phyloP scores from a whole-genome alignment of 2,329 filamentous ascomycete genomes.

The Lachnellula subtilissima region DNA sequence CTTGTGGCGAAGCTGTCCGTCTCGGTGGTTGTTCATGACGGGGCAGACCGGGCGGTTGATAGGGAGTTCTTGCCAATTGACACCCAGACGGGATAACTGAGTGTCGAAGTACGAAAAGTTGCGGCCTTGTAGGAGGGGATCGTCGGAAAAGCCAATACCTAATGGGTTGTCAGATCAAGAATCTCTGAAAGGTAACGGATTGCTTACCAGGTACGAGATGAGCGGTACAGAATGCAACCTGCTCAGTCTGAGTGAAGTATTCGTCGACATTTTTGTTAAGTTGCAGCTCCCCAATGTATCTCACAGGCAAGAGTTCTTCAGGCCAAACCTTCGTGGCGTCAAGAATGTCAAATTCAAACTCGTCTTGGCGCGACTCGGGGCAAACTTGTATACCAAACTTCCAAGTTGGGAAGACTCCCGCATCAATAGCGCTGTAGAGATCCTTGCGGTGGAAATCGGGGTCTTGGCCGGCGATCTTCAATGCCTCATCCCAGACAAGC shows the following conservation, averaged over 20 bases:
- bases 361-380: constrained; percentile 63
- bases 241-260: constrained; percentile 78
- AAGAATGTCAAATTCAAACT: constrained; percentile 81
- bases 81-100: constrained; percentile 64
- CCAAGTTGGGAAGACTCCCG: constrained; percentile 68
- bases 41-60: constrained; percentile 73
- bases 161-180: neutral
- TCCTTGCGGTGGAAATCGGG: constrained; percentile 81
- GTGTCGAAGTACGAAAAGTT: constrained; percentile 67
- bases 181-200: constrained; percentile 41
- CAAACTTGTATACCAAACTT: constrained; percentile 78
- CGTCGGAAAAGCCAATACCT: constrained; percentile 71
- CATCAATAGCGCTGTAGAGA: constrained; percentile 68
- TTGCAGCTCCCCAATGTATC: constrained; percentile 74
- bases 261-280: constrained; percentile 77
- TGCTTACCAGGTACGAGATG: constrained; percentile 73
- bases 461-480: constrained; percentile 70
- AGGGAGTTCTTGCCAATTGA: constrained; percentile 72
- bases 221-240: constrained; percentile 75
- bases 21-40: constrained; percentile 71
- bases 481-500: constrained; percentile 73
- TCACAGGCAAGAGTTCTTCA: constrained; percentile 68
- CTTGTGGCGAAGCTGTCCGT: constrained; percentile 67
- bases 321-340: constrained; percentile 86
- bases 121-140: constrained; percentile 68